Evolutionary conservation across 768 basidiomycete genomes (phyloP).

Genomic region (Tubosaeta sp.): DNA sequence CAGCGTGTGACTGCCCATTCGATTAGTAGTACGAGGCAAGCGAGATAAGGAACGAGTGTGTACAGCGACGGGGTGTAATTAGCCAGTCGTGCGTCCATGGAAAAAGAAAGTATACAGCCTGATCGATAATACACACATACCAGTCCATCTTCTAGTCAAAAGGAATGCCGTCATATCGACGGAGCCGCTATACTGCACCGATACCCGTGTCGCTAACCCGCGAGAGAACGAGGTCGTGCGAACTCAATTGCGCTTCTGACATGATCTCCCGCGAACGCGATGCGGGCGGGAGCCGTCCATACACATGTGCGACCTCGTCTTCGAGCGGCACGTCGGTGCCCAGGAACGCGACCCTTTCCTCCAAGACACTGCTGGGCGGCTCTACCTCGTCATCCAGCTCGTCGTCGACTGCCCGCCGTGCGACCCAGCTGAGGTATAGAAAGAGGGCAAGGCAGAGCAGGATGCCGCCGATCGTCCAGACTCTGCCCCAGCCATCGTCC

Average conservation of each 20-base stretch:
- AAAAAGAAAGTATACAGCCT: constrained; percentile 19
- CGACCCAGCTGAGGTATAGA: constrained; percentile 76
- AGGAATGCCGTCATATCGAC: background rate
- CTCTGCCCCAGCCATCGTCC: constrained; percentile 44
- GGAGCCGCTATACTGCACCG: constrained; percentile 6
- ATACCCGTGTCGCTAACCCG: constrained; percentile 9
- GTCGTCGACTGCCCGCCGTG: constrained; percentile 62
- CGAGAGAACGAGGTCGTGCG: constrained; percentile 13
- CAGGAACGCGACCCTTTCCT: constrained; percentile 55
- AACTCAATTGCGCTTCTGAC: constrained; percentile 44
- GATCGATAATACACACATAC: constrained; percentile 16
- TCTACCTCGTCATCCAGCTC: constrained; percentile 45
- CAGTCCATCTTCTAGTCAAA: constrained; percentile 1
- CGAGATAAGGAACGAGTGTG: constrained; percentile 9
- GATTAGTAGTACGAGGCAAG: background rate
- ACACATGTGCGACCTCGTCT: constrained; percentile 19
- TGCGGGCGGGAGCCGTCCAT: constrained; percentile 15
- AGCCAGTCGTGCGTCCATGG: constrained; percentile 1
- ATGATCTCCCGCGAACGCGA: constrained; percentile 32
- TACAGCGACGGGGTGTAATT: constrained; percentile 3
- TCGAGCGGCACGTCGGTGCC: constrained; percentile 25
- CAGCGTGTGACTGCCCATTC: background rate
- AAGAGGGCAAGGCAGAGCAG: constrained; percentile 69
- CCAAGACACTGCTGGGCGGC: constrained; percentile 28
- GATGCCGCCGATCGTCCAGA: constrained; percentile 69